Base-by-base conservation (phyloP, 176 grass and related monocot genomes). In the Musa acuminata region DNA sequence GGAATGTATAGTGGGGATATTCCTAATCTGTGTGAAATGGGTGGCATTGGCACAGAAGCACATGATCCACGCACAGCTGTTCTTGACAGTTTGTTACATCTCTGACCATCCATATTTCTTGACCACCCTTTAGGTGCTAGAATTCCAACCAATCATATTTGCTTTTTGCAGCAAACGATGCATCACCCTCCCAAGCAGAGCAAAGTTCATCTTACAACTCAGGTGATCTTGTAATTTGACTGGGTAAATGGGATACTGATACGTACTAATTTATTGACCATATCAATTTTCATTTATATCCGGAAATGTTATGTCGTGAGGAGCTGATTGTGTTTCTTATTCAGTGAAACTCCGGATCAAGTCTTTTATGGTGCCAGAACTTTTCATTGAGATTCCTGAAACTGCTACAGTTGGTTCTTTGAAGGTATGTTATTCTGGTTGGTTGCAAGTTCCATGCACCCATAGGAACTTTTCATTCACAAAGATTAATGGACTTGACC, bases 281-380 rank as follows among this genome's bases (percentile, higher is more conserved):
- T 43, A 43, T 43, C 35, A 43, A 43, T 43, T 43, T 43, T 43
- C 35, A 43, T 43, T 43, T 53, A 22, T 66, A 20, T 35, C 16
- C 14, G n/a, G 51, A 16, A 26, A 11, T 55, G 52, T 67, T 51
- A 76, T 60, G 0, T 65, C 13, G 49, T 76, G 19, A 27, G 23
- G 50, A 71, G 6, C 20, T 26, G 70, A 21, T 48, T 8, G 54
- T 29, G 53, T 76, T 80, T 17, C 69, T 20, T 49, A 78, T 84
- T 12, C 84, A 93, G 96, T 99, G 72, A 95, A 91, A 82, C 76
- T 99, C 67, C 85, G 76, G 59, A 95, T 99, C 75, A 95, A 95
- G 68, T 99, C 96, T 54, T 94, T 99, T 83, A 90, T 91, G 79
- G 89, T 99, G 51, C 96, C 96, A 75, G 91, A 99, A 85, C 96